Evolutionary conservation across 805 yeast species (phyloP).

Genomic region (Grigorovia yakushimaensis): DNA sequence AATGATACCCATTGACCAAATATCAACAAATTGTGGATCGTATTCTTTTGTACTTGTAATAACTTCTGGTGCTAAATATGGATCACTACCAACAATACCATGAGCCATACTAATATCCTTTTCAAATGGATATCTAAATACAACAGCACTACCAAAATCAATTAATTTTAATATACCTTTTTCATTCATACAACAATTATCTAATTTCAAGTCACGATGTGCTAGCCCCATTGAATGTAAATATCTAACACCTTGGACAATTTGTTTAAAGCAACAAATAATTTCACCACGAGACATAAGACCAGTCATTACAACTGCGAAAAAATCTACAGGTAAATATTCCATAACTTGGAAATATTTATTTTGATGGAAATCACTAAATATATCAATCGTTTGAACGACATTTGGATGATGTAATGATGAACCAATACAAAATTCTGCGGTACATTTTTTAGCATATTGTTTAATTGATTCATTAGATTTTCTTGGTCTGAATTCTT

Average conservation of each 20-base stretch:
- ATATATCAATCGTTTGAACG: slow-evolving; percentile 66
- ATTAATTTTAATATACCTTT: slow-evolving; percentile 69
- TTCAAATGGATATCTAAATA: slow-evolving; percentile 68
- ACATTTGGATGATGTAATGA: slow-evolving; percentile 75
- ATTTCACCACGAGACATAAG: slow-evolving; percentile 73
- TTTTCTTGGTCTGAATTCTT: slow-evolving; percentile 66
- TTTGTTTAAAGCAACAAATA: slow-evolving; percentile 71
- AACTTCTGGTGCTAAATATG: slow-evolving; percentile 80
- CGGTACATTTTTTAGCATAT: slow-evolving; percentile 77
- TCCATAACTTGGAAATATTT: slow-evolving; percentile 79
- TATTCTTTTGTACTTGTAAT: slow-evolving; percentile 41
- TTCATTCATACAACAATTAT: slow-evolving; percentile 68
- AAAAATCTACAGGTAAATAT: slow-evolving; percentile 75
- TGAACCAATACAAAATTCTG: slow-evolving; percentile 82
- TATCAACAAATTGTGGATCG: slow-evolving; percentile 71
- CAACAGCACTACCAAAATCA: slow-evolving; percentile 80
- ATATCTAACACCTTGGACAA: slow-evolving; percentile 61
- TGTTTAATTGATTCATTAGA: slow-evolving; percentile 64
- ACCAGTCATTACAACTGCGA: slow-evolving; percentile 81
- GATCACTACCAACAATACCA: slow-evolving; percentile 80
- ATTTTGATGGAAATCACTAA: slow-evolving; percentile 45
- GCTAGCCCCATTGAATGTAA: slow-evolving; percentile 72
- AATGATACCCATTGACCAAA: slow-evolving; percentile 79
- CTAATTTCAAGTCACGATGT: slow-evolving; percentile 74
- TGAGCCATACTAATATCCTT: slow-evolving; percentile 49